Evolutionary conservation across 306 rosid species (phyloP).

Genomic region (Lathyrus oleraceus): DNA sequence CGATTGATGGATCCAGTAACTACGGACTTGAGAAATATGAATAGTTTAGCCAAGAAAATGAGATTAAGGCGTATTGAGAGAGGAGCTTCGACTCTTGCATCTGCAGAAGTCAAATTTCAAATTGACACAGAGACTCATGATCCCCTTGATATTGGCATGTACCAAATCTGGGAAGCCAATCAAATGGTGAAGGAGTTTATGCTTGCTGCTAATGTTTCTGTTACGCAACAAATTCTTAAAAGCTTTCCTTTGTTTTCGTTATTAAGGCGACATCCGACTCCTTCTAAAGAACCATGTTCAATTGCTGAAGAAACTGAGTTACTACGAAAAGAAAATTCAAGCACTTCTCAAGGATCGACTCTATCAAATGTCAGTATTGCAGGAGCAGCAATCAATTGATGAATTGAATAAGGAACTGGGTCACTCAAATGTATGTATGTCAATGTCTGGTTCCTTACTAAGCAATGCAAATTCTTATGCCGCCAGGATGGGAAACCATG

Average conservation of each 20-base stretch:
- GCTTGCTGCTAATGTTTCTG: slow-evolving; percentile 98
- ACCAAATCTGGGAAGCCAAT: slow-evolving; percentile 97
- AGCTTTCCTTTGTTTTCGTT: slow-evolving; percentile 74
- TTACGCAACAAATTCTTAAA: slow-evolving; percentile 81
- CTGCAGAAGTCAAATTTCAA: slow-evolving; percentile 98
- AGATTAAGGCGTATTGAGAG: slow-evolving; percentile 86
- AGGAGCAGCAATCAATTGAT: slow-evolving; percentile 54
- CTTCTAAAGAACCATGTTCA: slow-evolving; percentile 53
- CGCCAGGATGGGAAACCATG: too few relatives aligned
- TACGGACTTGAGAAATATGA: slow-evolving; percentile 88
- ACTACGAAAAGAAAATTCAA: slow-evolving; percentile 46
- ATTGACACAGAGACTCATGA: slow-evolving; percentile 99
- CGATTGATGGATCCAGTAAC: slow-evolving; percentile 97
- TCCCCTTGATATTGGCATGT: slow-evolving; percentile 98
- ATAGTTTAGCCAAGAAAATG: slow-evolving; percentile 93
- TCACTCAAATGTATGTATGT: too few relatives aligned
- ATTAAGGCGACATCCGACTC: slow-evolving; percentile 86
- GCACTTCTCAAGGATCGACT: slow-evolving; percentile 53
- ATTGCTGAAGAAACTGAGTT: slow-evolving; percentile 47
- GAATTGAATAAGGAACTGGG: too few relatives aligned
- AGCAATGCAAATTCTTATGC: too few relatives aligned
- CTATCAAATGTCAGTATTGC: slow-evolving; percentile 51
- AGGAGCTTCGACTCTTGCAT: slow-evolving; percentile 98
- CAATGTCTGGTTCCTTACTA: too few relatives aligned
- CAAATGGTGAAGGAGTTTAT: slow-evolving; percentile 99